Conservation (phyloP, 1,284 basidiomycete genomes). For the Trichosporon sp. region DNA sequence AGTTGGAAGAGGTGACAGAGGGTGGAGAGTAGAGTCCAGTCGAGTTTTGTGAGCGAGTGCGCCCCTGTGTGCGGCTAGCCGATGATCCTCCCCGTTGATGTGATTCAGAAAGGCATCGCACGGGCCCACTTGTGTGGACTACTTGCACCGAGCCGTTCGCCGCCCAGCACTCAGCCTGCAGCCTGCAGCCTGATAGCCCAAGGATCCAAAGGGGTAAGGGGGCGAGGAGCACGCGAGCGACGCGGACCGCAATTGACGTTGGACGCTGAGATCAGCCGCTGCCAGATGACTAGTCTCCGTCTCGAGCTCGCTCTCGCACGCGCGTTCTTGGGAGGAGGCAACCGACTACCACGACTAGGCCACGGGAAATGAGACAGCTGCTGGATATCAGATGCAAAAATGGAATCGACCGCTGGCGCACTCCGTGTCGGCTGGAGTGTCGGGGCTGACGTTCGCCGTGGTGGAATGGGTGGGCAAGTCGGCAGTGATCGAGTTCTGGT, state of each 20-base stretch:
- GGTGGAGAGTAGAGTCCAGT: not conserved
- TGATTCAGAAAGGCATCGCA: slow-evolving; percentile 12
- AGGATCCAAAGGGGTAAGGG: not conserved
- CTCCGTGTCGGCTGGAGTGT: not conserved
- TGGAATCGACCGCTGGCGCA: not conserved
- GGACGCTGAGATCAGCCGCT: not conserved
- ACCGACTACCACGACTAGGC: not conserved
- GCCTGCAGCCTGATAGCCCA: too few relatives aligned
- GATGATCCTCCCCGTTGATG: not conserved
- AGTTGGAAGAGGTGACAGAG: not conserved
- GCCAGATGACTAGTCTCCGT: too few relatives aligned
- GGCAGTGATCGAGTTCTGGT: not conserved
- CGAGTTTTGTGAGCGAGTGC: not conserved
- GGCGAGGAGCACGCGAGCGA: not conserved
- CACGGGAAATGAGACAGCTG: not conserved
- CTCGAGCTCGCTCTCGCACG: not conserved
- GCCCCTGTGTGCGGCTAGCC: not conserved
- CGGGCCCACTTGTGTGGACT: slow-evolving; percentile 8
- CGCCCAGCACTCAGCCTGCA: not conserved
- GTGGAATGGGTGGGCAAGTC: not conserved
- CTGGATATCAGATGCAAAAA: not conserved
- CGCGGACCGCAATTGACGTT: not conserved
- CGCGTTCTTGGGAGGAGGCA: not conserved
- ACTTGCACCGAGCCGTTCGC: not conserved
- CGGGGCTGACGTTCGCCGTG: not conserved